Base-by-base conservation (phyloP, 2,329 filamentous ascomycete species). In the Fusarium tupiense region DNA sequence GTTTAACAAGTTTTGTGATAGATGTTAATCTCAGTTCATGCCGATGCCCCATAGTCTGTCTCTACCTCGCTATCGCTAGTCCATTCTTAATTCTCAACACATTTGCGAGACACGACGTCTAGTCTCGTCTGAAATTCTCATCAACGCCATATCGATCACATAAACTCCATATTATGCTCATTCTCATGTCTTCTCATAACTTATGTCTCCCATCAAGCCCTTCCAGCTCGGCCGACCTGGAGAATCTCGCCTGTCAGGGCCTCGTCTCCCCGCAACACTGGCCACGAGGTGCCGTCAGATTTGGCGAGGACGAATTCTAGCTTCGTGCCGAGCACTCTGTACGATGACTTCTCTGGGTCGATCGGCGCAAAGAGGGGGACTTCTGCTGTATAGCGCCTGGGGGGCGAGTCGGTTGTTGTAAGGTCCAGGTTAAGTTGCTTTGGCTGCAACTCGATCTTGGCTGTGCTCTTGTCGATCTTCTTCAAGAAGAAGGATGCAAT, bases 401-500 rank as follows among this genome's bases (percentile, higher is more conserved):
- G 88, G 31, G 84, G 90, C 67, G 90, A 87, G 80, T 98, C 96
- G 38, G 89, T 90, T 14, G 96, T 99, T n/a, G 90, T 91, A 44
- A 99, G 88, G 81, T 99, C 94, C 49, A 99, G 88, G 17, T 88
- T 87, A 58, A 98, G 84, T 53, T 89, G 86, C 54, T 88, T 86
- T 6, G 88, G 79, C 41, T 86, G 82, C 81, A 98, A 96, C 31
- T 88, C 86, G 52, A 98, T 88, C 74, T 89, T 92, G 59, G 94
- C 93, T 33, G 86, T 89, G 31, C 92, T 89, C 84, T 96, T 97
- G 84, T 95, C 91, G 78, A 99, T 98, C 86, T 98, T 98, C 87
- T 98, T 99, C 62, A 98, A 88, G 85, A 97, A 99, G 76, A 98
- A 92, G 14, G 94, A 96, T 5, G 93, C 95, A 75, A 97, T 98